Evolutionary conservation across 208 protist species (phyloP).

Genomic region (Porcisia hertigi): DNA sequence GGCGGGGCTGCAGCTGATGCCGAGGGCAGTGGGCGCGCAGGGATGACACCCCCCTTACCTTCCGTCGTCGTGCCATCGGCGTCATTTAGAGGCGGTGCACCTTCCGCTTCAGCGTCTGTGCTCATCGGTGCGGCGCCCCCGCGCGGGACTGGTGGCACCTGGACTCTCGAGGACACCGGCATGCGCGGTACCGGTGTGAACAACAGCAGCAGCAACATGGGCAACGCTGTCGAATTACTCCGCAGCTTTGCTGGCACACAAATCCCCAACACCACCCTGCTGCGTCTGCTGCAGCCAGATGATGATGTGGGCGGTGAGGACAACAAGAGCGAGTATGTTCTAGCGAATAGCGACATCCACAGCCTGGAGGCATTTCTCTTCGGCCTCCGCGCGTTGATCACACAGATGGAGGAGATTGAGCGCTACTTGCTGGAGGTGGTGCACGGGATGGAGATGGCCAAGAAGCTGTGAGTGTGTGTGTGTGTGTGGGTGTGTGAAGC

Average conservation of each 20-base stretch:
- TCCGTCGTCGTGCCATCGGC: background rate
- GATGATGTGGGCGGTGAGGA: conserved; percentile 32
- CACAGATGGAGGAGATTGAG: conserved; percentile 70
- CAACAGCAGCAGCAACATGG: background rate
- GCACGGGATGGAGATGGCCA: no score
- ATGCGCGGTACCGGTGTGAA: background rate
- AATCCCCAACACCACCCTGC: background rate
- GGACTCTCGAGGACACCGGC: background rate
- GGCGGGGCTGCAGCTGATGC: background rate
- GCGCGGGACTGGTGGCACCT: background rate
- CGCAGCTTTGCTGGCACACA: conserved; percentile 9
- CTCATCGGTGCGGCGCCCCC: background rate
- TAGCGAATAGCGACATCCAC: conserved; percentile 85
- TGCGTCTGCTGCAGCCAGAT: conserved; percentile 18
- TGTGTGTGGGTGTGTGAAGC: no score
- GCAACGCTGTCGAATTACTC: background rate
- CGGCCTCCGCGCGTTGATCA: conserved; percentile 69
- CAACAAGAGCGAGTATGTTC: conserved; percentile 56
- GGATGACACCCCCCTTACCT: no score
- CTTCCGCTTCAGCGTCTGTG: background rate
- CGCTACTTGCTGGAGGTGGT: conserved; percentile 41
- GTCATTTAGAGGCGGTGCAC: background rate
- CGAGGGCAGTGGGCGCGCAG: conserved; percentile 1
- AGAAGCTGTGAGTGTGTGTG: no score
- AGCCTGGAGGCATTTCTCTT: conserved; percentile 87